phyloP scores from a whole-genome alignment of 176 grass and related monocot species.

The Thalia dealbata region DNA sequence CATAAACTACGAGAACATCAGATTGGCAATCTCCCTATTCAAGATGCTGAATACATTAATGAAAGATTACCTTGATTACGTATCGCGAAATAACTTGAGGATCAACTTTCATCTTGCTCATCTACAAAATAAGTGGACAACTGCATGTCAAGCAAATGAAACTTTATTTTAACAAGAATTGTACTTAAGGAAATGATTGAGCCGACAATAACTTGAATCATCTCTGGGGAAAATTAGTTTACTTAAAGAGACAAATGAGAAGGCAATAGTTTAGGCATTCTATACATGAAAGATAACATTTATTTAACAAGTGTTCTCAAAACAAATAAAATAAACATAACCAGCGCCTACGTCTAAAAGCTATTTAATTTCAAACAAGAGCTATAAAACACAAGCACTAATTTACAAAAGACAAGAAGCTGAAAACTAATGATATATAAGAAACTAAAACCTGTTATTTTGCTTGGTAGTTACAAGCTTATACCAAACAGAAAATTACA shows the following conservation, averaged over 20 bases:
- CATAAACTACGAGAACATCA: background rate
- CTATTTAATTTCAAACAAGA: too few species aligned
- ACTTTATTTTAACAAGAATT: conserved; percentile 8
- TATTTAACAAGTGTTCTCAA: background rate
- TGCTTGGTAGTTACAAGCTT: too few species aligned
- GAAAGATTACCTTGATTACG: conserved; percentile 65
- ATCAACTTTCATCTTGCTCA: conserved; percentile 27
- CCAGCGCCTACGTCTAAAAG: too few species aligned
- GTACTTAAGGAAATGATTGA: background rate
- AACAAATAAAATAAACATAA: background rate
- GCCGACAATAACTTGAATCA: background rate
- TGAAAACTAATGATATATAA: too few species aligned
- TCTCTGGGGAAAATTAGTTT: background rate
- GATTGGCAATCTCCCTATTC: background rate
- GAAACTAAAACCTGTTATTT: too few species aligned
- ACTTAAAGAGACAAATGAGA: background rate
- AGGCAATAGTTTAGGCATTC: background rate
- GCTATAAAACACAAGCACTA: too few species aligned
- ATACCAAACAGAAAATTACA: too few species aligned
- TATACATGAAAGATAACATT: background rate
- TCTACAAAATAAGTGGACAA: conserved; percentile 45
- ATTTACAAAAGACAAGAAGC: too few species aligned
- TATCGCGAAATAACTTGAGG: conserved; percentile 44
- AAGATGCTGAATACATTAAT: background rate
- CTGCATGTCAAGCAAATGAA: conserved; percentile 26